Percentiles rank a stretch among this genome's conserved stretches.
phyloP scores from a whole-genome alignment of 768 basidiomycete genomes.

The Macrolepiota albuminosa region DNA sequence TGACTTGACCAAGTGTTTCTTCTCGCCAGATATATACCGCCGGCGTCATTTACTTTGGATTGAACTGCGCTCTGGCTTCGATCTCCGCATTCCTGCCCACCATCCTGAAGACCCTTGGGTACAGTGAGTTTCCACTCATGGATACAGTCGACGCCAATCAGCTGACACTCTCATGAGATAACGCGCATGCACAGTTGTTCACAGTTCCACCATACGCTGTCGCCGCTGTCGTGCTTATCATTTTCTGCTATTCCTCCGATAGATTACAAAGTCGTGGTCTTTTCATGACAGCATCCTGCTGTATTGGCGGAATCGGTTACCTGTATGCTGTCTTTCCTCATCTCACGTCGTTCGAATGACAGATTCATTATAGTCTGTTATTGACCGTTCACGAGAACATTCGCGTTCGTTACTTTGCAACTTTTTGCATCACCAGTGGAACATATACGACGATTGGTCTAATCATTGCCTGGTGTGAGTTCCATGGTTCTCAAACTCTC shows the following conservation, averaged over 20 bases:
- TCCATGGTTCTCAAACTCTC: background rate
- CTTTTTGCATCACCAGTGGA: slow-evolving; percentile 71
- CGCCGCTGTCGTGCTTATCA: slow-evolving; percentile 56
- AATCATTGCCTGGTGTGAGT: slow-evolving; percentile 74
- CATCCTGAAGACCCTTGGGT: slow-evolving; percentile 70
- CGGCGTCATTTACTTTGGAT: slow-evolving; percentile 74
- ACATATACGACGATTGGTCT: slow-evolving; percentile 75
- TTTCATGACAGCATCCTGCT: slow-evolving; percentile 39
- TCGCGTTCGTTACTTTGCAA: slow-evolving; percentile 72
- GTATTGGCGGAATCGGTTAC: slow-evolving; percentile 56
- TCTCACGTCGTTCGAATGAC: background rate
- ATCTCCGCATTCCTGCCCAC: slow-evolving; percentile 83
- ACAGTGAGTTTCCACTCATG: slow-evolving; percentile 39
- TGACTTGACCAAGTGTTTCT: background rate
- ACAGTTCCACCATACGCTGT: slow-evolving; percentile 82
- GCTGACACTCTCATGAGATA: slow-evolving; percentile 33
- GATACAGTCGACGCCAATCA: background rate
- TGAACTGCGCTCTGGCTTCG: slow-evolving; percentile 74
- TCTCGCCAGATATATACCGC: slow-evolving; percentile 50
- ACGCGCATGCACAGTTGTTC: slow-evolving; percentile 63
- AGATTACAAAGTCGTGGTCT: slow-evolving; percentile 55
- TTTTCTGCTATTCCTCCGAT: slow-evolving; percentile 61
- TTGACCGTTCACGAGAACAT: slow-evolving; percentile 47
- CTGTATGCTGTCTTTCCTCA: slow-evolving; percentile 35
- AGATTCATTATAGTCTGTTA: slow-evolving; percentile 39